Base-by-base conservation (phyloP, 441 rosid genomes). In the Biscutella laevigata region DNA sequence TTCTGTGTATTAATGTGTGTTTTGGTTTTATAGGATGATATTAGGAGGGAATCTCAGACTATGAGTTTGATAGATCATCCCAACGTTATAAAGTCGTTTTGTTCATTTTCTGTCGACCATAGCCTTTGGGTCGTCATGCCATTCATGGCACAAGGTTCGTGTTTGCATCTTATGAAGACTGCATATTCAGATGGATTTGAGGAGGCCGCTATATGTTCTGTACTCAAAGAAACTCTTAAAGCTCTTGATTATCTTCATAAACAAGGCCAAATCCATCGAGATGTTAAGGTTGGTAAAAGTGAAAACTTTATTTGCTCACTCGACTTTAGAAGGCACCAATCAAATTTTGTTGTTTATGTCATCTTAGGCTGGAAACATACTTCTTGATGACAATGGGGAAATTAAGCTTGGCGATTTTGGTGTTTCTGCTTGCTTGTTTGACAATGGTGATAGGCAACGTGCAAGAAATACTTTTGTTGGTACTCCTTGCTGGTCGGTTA, bases 51-150 rank as follows among this genome's bases (percentile, higher is more conserved):
- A 70, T 88, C 97, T 52, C 99, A 90, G 74, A 94, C 94, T 11
- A 87, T 94, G 99, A 82, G 85, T 67, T 77, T 90, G 77, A 87
- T 94, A 64, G 94, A 90, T 65, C 99, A 94, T 75, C 96, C 94
- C 50, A 94, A 94, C 65, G 89, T 85, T 43, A 80, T 90, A 40
- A 81, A 66, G 61, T 95, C 96, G 40, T 81, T 44, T 52, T 89
- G 99, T 71, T 94, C 98, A 8, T 94, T 89, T 79, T 95, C 87
- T 47, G 98, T 94, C 42, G 94, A 79, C 25, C 71, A 64, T 38
- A 74, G 81, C 66, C 92, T 94, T 36, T 94, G 98, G 99, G 99
- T 94, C 17, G 80, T 90, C 72, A 94, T 94, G 98, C 94, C 98
- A 7, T 94, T 79, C 68, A 94, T 94, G 99, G 95, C 83, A 7